Percentiles rank a stretch among this genome's conserved stretches.
phyloP scores from a whole-genome alignment of 106 monocot genomes.

The Xerophyta viscosa region DNA sequence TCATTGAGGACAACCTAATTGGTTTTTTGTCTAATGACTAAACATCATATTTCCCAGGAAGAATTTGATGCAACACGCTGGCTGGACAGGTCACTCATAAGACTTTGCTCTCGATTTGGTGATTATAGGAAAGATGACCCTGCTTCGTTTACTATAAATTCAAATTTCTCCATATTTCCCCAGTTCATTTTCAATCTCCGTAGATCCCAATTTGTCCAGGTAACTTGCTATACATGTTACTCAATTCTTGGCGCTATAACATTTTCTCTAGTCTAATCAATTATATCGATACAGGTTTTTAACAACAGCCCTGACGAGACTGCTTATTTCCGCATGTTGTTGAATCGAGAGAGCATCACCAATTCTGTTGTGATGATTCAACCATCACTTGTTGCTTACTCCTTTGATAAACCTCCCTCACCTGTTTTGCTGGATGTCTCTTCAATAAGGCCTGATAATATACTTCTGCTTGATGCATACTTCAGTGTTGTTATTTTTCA shows the following conservation, averaged over 20 bases:
- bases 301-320: no score
- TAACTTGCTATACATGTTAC: slow-evolving; percentile 5
- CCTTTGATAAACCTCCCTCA: slow-evolving; percentile 68
- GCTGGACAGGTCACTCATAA: slow-evolving; percentile 89
- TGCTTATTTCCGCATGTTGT: slow-evolving; percentile 89
- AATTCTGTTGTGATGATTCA: slow-evolving; percentile 97
- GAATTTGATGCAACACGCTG: slow-evolving; percentile 96
- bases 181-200: slow-evolving; percentile 97
- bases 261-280: background rate
- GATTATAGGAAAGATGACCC: slow-evolving; percentile 99
- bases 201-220: slow-evolving; percentile 97
- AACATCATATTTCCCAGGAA: slow-evolving; percentile 79
- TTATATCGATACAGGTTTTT: slow-evolving; percentile 57
- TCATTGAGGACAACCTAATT: no score
- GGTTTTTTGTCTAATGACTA: no score
- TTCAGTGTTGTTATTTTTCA: slow-evolving; percentile 98
- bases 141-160: slow-evolving; percentile 67
- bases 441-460: slow-evolving; percentile 81
- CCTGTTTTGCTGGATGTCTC: slow-evolving; percentile 88
- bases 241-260: background rate
- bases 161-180: slow-evolving; percentile 89
- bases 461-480: slow-evolving; percentile 91
- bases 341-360: slow-evolving; percentile 82
- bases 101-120: slow-evolving; percentile 90
- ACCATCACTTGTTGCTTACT: slow-evolving; percentile 80